phyloP scores from a whole-genome alignment of 208 protist species.

The Leishmania martiniquensis region DNA sequence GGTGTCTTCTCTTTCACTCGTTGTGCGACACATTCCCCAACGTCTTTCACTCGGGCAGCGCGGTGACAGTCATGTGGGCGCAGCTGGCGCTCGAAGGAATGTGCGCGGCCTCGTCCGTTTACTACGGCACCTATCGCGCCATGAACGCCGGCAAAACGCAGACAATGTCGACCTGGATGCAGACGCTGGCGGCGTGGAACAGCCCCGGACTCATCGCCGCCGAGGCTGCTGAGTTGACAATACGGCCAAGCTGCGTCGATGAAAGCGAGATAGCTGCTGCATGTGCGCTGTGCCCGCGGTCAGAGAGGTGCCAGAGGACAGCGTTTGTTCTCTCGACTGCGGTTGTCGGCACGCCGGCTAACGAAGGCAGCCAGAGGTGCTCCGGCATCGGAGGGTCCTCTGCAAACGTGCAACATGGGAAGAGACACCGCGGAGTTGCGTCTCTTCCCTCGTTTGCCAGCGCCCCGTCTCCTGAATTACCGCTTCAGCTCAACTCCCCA shows the following conservation, averaged over 20 bases:
- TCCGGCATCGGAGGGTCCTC: not conserved
- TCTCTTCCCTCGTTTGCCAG: slow-evolving; percentile 10
- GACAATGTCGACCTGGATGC: slow-evolving; percentile 14
- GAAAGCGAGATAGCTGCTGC: not conserved
- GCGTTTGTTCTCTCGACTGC: not conserved
- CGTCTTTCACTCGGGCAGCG: slow-evolving; percentile 56
- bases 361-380: not conserved
- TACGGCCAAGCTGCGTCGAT: not conserved
- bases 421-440: not conserved
- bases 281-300: not conserved
- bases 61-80: slow-evolving; percentile 49
- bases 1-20: slow-evolving; percentile 37
- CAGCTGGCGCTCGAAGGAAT: slow-evolving; percentile 52
- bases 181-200: not conserved
- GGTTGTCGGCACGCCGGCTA: not conserved
- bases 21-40: slow-evolving; percentile 45
- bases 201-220: not conserved
- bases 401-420: not conserved
- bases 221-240: not conserved
- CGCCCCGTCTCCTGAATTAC: not conserved
- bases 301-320: slow-evolving; percentile 10
- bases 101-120: slow-evolving; percentile 8
- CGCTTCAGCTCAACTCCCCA: not conserved
- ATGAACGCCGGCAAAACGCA: slow-evolving; percentile 21
- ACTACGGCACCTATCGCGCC: slow-evolving; percentile 20